Evolutionary conservation across 2,329 filamentous ascomycete genomes (phyloP), one percentile per base, ranked within the genome.

Genomic region (Phaeomoniella chlamydospora): DNA sequence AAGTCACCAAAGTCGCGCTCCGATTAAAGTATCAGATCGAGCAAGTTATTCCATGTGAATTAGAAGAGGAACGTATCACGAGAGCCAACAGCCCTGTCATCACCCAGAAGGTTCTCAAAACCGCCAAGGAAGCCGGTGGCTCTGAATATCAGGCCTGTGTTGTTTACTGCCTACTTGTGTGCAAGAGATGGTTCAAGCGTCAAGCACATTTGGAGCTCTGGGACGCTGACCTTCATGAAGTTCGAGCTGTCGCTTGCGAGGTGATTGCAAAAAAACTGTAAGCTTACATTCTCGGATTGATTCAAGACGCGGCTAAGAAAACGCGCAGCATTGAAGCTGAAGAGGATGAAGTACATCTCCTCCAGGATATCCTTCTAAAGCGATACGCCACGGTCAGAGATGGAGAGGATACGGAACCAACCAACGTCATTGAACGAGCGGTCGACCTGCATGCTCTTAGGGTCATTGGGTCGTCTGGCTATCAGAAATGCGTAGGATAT

Each of bases 401-500:
- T 43, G 77, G 74, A 30, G 67, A 80, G 43, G 67, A 80, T 30
- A 86, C 84, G 1, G 62, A 69, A 1, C 82, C 88, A 0, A 70
- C 80, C 43, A 98, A 96, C 51, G 90, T 84, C 15, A 77, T 98
- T 40, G 90, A 98, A 57, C 83, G 85, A 50, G 84, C 90, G 0
- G 86, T 96, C 22, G 90, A 98, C 49, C 62, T 96, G 16, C 90
- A 98, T 54, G 85, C 88, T 1, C 66, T 96, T 32, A 70, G 73
- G 11, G 77, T 98, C 33, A 96, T 96, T 42, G 85, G 85, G 2
- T 88, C 82, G 1, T 86, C 84, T 0, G 88, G 90, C 16, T 98
- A 96, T 56, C 90, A 96, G 49, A 94, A 92, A 61, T 96, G 88
- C 53, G 85, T 96, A 49, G 74, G 70, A 42, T 85, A 92, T 52